Base-by-base conservation (phyloP, 1,139 yeast species). In the Nakaseomyces uthaithaninus region DNA sequence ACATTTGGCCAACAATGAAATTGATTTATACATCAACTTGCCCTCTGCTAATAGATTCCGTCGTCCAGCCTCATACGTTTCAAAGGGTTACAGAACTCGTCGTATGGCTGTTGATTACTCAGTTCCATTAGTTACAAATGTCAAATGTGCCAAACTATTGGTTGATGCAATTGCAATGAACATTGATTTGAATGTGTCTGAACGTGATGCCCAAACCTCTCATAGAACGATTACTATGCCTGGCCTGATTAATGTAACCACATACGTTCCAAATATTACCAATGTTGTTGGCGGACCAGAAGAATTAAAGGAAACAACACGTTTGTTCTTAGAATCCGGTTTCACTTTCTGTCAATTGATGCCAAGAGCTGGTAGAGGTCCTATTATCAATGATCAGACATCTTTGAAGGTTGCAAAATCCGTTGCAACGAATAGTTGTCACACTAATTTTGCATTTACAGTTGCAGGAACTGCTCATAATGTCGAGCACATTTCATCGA, bases 51-150 rank as follows among this genome's bases (percentile, higher is more conserved):
- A 93, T 73, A 76, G 96, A 63, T 91, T 86, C 79, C 84, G 98
- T 65, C 87, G 99, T 68, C 98, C 99, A 46, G 96, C 98, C 42
- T 84, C 91, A 46, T 93, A 91, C 68, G 87, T 91, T 75, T 85
- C 95, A 27, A 87, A 85, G 71, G 99, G 98, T 64, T 93, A 93
- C 74, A 81, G 79, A 67, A 85, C 97, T 42, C 94, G 99, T 74
- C 93, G 99, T 73, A 84, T 93, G 97, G 98, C 99, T 53, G 97
- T 93, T 52, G 99, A 93, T 66, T 93, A 85, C 63, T 89, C 96
- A 41, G 85, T 93, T 62, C 99, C 99, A 40, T 74, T 93, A 64
- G 95, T 93, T 40, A 91, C 99, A 52, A 93, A 93, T 62, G 98
- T 91, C 53, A 93, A 93, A 69, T 80, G 91, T 71, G 99, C 99